Percentiles rank a stretch among this genome's conserved stretches.
These are phyloP conservation scores for Ramalina intermedia DNA, from an alignment of 495 filamentous ascomycete species.

Conservation along the genomic window DNA sequence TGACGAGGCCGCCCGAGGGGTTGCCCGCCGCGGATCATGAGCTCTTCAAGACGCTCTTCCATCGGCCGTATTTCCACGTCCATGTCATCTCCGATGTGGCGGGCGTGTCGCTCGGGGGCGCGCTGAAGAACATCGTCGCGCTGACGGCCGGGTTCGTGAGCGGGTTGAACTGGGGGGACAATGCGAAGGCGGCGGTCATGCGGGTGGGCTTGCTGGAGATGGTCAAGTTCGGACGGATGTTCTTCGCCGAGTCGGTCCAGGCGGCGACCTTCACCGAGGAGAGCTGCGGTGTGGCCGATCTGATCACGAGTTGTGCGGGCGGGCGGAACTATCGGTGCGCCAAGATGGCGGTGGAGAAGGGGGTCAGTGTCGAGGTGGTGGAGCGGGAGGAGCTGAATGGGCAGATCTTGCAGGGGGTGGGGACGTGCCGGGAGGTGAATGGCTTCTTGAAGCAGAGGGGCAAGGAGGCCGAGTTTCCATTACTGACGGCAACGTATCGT, in stretches of 20 bases:
- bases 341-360: conserved; percentile 69
- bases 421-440: conserved; percentile 83
- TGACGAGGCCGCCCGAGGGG: conserved; percentile 59
- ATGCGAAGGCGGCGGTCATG: conserved; percentile 95
- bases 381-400: conserved; percentile 86
- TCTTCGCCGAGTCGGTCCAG: conserved; percentile 69
- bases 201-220: conserved; percentile 87
- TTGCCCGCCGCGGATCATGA: conserved; percentile 73
- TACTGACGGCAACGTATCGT: conserved; percentile 76
- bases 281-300: conserved; percentile 87
- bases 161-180: conserved; percentile 93
- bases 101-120: conserved; percentile 87
- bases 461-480: conserved; percentile 69
- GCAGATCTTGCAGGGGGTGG: conserved; percentile 90
- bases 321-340: conserved; percentile 92
- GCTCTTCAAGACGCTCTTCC: conserved; percentile 71
- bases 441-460: conserved; percentile 66
- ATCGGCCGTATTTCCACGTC: conserved; percentile 95
- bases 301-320: conserved; percentile 84
- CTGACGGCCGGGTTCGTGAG: conserved; percentile 91
- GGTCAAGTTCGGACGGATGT: conserved; percentile 84
- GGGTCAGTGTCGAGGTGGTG: conserved; percentile 68
- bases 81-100: conserved; percentile 84
- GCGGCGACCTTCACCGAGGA: conserved; percentile 87
- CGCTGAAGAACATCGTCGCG: conserved; percentile 95